phyloP scores from a whole-genome alignment of 352 stramenopile species.

The Globisporangium alternatum region DNA sequence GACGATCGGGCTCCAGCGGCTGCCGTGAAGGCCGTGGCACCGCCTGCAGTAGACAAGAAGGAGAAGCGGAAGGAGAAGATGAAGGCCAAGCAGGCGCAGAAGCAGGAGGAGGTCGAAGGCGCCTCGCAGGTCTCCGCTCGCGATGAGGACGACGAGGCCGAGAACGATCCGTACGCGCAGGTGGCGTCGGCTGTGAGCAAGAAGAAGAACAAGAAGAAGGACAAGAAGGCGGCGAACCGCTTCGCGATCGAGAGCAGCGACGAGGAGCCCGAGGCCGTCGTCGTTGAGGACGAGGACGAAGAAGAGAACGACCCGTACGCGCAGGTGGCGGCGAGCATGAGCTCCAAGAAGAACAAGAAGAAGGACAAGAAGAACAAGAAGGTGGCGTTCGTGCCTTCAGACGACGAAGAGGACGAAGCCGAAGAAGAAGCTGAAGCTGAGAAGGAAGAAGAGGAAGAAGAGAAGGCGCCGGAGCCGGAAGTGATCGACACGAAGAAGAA shows the following conservation, averaged over 20 bases:
- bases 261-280: slow-evolving; percentile 23
- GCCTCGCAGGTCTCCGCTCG: slow-evolving; percentile 19
- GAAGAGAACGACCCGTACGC: slow-evolving; percentile 36
- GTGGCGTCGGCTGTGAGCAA: slow-evolving; percentile 46
- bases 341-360: slow-evolving; percentile 52
- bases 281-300: slow-evolving; percentile 23
- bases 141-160: slow-evolving; percentile 34
- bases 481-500: slow-evolving; percentile 46
- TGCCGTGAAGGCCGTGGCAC: slow-evolving; percentile 19
- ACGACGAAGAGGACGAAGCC: slow-evolving; percentile 42
- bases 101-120: slow-evolving; percentile 44
- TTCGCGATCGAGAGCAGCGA: slow-evolving; percentile 37
- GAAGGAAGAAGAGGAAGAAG: slow-evolving; percentile 31
- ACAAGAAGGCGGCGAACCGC: slow-evolving; percentile 28
- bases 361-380: slow-evolving; percentile 56
- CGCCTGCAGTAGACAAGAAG: slow-evolving; percentile 58
- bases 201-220: slow-evolving; percentile 77
- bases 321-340: slow-evolving; percentile 34
- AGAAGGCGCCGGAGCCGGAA: slow-evolving; percentile 29
- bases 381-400: slow-evolving; percentile 36
- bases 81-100: slow-evolving; percentile 56
- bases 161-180: slow-evolving; percentile 55
- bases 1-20: slow-evolving; percentile 40
- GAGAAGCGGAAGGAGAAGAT: slow-evolving; percentile 76
- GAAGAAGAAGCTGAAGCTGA: slow-evolving; percentile 16